Conservation (phyloP, 345 rosid genomes). For the Alliaria petiolata region DNA sequence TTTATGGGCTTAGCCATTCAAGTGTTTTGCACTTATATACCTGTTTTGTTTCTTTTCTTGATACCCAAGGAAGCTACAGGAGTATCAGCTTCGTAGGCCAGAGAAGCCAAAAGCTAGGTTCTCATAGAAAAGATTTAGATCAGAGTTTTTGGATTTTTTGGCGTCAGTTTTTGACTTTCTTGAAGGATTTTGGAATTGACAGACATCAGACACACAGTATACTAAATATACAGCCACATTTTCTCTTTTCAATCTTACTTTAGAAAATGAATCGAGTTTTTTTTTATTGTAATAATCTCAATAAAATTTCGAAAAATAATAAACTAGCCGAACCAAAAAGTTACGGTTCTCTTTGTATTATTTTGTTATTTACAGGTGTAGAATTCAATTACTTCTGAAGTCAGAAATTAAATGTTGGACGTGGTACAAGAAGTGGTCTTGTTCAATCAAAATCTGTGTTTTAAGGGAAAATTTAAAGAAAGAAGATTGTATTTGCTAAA, state of each 20-base stretch:
- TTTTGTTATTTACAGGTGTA: too few relatives aligned
- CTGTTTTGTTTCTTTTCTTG: slow-evolving; percentile 64
- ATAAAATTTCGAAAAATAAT: too few relatives aligned
- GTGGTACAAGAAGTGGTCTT: too few relatives aligned
- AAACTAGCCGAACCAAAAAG: too few relatives aligned
- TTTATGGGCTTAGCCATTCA: slow-evolving; percentile 63
- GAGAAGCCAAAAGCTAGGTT: background rate
- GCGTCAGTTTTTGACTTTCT: background rate
- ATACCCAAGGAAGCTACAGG: slow-evolving; percentile 95
- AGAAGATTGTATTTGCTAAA: too few relatives aligned
- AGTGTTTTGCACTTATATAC: slow-evolving; percentile 72
- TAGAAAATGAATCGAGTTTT: too few relatives aligned
- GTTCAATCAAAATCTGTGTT: too few relatives aligned
- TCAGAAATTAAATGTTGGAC: too few relatives aligned
- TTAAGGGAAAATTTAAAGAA: too few relatives aligned
- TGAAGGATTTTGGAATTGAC: background rate
- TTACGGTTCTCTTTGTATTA: too few relatives aligned
- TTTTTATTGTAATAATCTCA: too few relatives aligned
- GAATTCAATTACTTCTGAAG: too few relatives aligned
- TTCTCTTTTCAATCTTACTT: background rate
- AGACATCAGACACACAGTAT: background rate
- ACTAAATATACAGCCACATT: background rate
- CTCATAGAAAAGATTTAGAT: background rate
- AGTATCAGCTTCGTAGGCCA: slow-evolving; percentile 46
- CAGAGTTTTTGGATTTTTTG: background rate